Evolutionary conservation across 2,329 filamentous ascomycete species (phyloP).

Genomic region (Alternaria infectoria): DNA sequence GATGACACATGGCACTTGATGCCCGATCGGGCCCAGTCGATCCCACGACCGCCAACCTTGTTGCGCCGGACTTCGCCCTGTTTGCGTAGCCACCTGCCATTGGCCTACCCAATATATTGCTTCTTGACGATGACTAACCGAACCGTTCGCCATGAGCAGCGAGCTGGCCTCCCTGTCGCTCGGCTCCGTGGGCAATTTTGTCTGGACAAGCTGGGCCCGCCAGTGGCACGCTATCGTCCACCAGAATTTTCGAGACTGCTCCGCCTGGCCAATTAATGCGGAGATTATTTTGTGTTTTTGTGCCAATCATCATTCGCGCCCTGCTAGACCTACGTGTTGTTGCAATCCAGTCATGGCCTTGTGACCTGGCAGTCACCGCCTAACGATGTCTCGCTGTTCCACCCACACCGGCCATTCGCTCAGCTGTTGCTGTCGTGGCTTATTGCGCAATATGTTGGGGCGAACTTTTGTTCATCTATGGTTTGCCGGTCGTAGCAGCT

Average conservation of each 20-base stretch:
- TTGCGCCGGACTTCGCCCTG: slow-evolving; percentile 24
- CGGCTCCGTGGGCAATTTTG: slow-evolving; percentile 18
- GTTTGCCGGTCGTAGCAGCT: slow-evolving; percentile 1
- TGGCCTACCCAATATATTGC: slow-evolving; percentile 37
- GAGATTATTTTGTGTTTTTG: slow-evolving; percentile 34
- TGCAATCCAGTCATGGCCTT: slow-evolving; percentile 25
- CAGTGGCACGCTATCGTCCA: slow-evolving; percentile 37
- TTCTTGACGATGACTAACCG: slow-evolving; percentile 37
- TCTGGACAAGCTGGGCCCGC: slow-evolving; percentile 18
- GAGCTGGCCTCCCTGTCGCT: background rate
- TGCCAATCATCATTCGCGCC: slow-evolving; percentile 39
- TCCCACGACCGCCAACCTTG: slow-evolving; percentile 15
- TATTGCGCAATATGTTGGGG: slow-evolving; percentile 29
- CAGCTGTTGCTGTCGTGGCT: slow-evolving; percentile 27
- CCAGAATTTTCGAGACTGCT: slow-evolving; percentile 41
- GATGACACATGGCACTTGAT: slow-evolving; percentile 38
- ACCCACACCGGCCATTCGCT: slow-evolving; percentile 19
- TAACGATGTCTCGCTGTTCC: slow-evolving; percentile 11
- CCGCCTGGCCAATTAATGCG: slow-evolving; percentile 39
- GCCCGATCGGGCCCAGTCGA: slow-evolving; percentile 26
- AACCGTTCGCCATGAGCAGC: slow-evolving; percentile 14
- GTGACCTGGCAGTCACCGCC: slow-evolving; percentile 33
- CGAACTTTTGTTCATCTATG: slow-evolving; percentile 10
- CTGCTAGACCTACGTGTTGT: slow-evolving; percentile 17
- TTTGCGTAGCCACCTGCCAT: slow-evolving; percentile 20